Evolutionary conservation across 352 stramenopile species (phyloP).

Genomic region (Blastocystis sp.): DNA sequence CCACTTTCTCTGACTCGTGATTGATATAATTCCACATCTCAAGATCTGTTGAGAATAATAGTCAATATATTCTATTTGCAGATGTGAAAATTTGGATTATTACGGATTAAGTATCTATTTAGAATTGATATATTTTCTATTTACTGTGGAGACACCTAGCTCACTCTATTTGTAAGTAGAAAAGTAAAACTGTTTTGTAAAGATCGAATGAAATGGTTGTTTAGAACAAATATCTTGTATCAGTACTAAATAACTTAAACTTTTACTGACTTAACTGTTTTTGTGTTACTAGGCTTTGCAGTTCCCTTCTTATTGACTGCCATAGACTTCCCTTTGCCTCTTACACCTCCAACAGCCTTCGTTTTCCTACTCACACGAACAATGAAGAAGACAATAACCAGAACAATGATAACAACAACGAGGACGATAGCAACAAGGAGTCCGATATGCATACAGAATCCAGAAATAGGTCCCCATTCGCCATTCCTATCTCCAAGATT

Average conservation of each 20-base stretch:
- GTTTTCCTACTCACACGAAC: background rate
- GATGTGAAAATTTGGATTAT: background rate
- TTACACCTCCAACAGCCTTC: background rate
- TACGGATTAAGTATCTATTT: no score
- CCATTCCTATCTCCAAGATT: background rate
- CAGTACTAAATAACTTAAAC: background rate
- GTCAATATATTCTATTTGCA: background rate
- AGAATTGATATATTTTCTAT: no score
- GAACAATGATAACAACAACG: background rate
- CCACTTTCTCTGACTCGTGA: background rate
- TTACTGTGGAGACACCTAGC: no score
- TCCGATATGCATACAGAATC: background rate
- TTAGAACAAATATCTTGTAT: no score
- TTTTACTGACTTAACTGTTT: no score
- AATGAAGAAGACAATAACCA: background rate
- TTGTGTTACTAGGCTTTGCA: background rate
- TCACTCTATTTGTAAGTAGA: no score
- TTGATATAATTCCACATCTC: constrained; percentile 42
- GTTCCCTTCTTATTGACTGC: background rate
- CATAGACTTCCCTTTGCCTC: background rate
- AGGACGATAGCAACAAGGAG: background rate
- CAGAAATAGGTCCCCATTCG: background rate
- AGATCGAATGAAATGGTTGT: no score
- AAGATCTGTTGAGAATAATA: background rate
- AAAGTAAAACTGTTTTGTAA: no score